Conservation (phyloP, 768 basidiomycete genomes). For the Amyloporia xantha region DNA sequence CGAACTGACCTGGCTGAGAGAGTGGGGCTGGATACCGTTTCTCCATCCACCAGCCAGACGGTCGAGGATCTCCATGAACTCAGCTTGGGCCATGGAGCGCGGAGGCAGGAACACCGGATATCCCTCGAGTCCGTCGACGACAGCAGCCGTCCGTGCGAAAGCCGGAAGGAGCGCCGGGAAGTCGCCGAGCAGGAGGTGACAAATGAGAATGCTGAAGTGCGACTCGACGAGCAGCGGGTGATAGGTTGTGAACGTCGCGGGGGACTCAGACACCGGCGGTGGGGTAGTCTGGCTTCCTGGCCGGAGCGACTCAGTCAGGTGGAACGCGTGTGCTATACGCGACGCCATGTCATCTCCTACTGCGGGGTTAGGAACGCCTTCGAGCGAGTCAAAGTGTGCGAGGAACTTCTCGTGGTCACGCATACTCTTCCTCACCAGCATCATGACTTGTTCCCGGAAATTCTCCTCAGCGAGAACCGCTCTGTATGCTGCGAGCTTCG, state of each 20-base stretch:
- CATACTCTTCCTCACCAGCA: slow-evolving; percentile 64
- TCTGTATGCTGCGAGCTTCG: slow-evolving; percentile 62
- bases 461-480: slow-evolving; percentile 43
- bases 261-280: slow-evolving; percentile 35
- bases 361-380: slow-evolving; percentile 28
- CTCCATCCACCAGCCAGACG: slow-evolving; percentile 75
- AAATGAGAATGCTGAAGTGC: slow-evolving; percentile 73
- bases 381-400: slow-evolving; percentile 73
- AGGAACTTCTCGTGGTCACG: slow-evolving; percentile 85
- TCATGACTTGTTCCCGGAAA: slow-evolving; percentile 55
- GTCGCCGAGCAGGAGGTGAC: slow-evolving; percentile 73
- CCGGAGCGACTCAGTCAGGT: slow-evolving; percentile 60
- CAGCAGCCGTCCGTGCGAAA: slow-evolving; percentile 57
- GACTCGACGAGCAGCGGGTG: slow-evolving; percentile 87
- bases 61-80: slow-evolving; percentile 81
- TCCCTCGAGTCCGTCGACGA: slow-evolving; percentile 80
- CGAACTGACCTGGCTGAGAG: slow-evolving; percentile 29
- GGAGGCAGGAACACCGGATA: slow-evolving; percentile 86
- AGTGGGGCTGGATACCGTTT: slow-evolving; percentile 55
- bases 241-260: slow-evolving; percentile 78
- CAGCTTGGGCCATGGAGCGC: slow-evolving; percentile 84
- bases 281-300: slow-evolving; percentile 45
- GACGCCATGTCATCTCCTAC: slow-evolving; percentile 37
- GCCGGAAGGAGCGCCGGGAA: slow-evolving; percentile 54
- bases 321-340: slow-evolving; percentile 60